Base-by-base conservation (phyloP, 2,329 filamentous ascomycete genomes). In the Bipolaris zeicola region DNA sequence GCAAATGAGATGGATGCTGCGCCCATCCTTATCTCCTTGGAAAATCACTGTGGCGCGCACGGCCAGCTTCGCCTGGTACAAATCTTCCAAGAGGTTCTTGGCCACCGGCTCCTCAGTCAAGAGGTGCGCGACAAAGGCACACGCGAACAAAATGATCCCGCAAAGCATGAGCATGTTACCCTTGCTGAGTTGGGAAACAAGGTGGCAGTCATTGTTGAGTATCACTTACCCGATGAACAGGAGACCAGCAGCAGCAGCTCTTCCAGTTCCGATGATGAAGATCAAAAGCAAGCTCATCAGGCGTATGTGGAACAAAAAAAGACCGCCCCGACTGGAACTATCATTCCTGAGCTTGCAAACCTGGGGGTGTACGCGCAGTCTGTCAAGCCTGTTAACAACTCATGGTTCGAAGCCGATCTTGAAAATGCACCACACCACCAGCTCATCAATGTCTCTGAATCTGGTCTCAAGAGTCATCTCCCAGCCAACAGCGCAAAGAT, bases 311-410 rank as follows among this genome's bases (percentile, higher is more conserved):
- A 70, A 38, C 80, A 83, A 68, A 82, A 83, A 69, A 82, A 83
- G 65, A 71, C 80, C 0, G 76, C 78, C 0, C 77, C 78, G 0
- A 69, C 78, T 3, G 77, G 77, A 6, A 68, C 79, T 52, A 89
- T 90, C 63, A 79, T 89, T 20, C 85, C 87, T 0, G 87, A 89
- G 63, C 81, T 90, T 1, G 86, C 86, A 1, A 83, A 82, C 39
- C 78, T 90, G 0, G 87, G 87, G 3, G 85, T 90, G 1, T 90
- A 89, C 62, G 87, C 87, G 0, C 87, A 90, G 68, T 88, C 85
- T 0, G 86, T 89, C 53, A 90, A 90, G 68, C 87, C 87, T 0
- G 75, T 76, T 52, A 82, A 89, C 72, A 84, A 87, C 64, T 87
- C 85, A 0, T 90, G 87, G 87, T 89, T 82, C 67, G 82, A 85